Evolutionary conservation across 2,329 filamentous ascomycete genomes (phyloP), one percentile per base, ranked within the genome.

Genomic region (Aurifilum marmelostoma): DNA sequence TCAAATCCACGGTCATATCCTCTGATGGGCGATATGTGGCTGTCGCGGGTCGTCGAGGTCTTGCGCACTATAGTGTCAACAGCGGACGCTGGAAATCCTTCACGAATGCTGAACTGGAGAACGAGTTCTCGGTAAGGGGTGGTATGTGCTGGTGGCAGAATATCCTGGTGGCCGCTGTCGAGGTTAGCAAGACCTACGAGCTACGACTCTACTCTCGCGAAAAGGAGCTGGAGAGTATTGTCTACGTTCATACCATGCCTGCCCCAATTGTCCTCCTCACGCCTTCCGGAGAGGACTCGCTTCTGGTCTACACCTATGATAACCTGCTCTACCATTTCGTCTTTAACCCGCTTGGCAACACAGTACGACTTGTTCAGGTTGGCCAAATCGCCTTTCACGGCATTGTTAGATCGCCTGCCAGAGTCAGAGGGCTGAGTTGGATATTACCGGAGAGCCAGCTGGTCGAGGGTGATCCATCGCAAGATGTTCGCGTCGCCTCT

Each of bases 121-220:
- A 94, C 74, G 93, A 94, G 72, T 99, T 99, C 77, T 89, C 93
- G 32, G 93, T 99, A 18, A 87, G 94, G 72, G 96, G 96, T 63
- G 96, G 96, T 8, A 97, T 99, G 94, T 98, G 95, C 78, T 99
- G 96, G 96, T 94, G 97, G 77, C 94, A 97, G 73, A 95, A 99
- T 79, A 92, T 98, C 41, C 84, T 99, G 24, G 92, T 98, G 67
- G 94, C 94, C 52, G 94, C 95, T 4, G 91, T 97, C n/a, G 96
- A 99, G 79, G 90, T 89, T 66, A 92, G 92, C 73, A 88, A 90
- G 73, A 89, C 89, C 29, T 94, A 94, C 75, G 92, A 97, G 82
- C 81, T 99, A 63, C 92, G 96, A n/a, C 85, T 99, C 21, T 98
- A 95, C 79, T 97, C 95, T 1, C 89, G 97, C 68, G 96, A 99